phyloP scores from a whole-genome alignment of 768 basidiomycete species.

The Agaricus blazei region DNA sequence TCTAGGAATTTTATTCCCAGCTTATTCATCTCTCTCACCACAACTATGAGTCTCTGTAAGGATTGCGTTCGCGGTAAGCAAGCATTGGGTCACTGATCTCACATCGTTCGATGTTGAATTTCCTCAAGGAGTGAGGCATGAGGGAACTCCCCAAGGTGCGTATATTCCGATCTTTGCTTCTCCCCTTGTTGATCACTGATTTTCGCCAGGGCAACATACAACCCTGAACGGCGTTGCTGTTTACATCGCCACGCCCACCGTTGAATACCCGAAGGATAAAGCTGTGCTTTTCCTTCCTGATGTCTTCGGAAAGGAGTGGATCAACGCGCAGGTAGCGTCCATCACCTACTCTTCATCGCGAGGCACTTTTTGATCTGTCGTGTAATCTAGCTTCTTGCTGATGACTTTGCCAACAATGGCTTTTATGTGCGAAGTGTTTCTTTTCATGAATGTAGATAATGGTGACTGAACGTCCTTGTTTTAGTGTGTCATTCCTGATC shows the following conservation, averaged over 20 bases:
- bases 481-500: conserved; percentile 10
- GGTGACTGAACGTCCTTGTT: no score
- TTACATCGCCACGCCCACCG: conserved; percentile 50
- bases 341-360: background rate
- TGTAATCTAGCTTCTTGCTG: conserved; percentile 28
- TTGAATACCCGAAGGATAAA: conserved; percentile 49
- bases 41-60: conserved; percentile 34
- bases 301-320: conserved; percentile 42
- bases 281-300: conserved; percentile 52
- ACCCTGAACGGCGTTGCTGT: conserved; percentile 39
- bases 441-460: background rate
- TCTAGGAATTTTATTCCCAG: background rate
- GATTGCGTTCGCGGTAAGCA: conserved; percentile 49
- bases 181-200: background rate
- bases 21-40: background rate
- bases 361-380: background rate
- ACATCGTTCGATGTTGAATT: background rate
- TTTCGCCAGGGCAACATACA: conserved; percentile 26
- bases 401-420: conserved; percentile 41
- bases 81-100: background rate
- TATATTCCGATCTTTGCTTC: background rate
- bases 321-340: conserved; percentile 38
- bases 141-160: conserved; percentile 41
- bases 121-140: conserved; percentile 42
- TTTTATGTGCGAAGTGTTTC: conserved; percentile 28